Evolutionary conservation across 1,284 basidiomycete genomes (phyloP).

Genomic region (Trametes hirsuta): DNA sequence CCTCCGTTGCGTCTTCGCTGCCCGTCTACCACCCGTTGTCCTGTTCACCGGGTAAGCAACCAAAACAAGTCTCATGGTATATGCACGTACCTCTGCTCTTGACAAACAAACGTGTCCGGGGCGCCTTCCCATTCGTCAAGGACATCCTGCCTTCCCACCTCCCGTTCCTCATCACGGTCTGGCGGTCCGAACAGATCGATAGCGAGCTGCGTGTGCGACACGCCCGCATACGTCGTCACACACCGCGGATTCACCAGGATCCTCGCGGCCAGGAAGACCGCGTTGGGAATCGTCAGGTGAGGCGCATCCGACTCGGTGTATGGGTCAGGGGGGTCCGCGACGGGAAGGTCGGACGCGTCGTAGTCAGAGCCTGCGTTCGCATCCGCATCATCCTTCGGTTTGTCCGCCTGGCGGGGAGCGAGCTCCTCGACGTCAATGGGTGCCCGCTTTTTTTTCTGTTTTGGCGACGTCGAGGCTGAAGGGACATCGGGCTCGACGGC

Average conservation of each 20-base stretch:
- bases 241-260: slow-evolving; percentile 94
- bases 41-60: slow-evolving; percentile 38
- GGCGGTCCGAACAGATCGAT: slow-evolving; percentile 82
- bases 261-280: slow-evolving; percentile 82
- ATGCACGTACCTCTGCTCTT: slow-evolving; percentile 78
- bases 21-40: slow-evolving; percentile 87
- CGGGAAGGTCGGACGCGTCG: slow-evolving; percentile 68
- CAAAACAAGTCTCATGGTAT: slow-evolving; percentile 9
- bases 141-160: slow-evolving; percentile 69
- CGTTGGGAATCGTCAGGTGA: slow-evolving; percentile 80
- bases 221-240: slow-evolving; percentile 95
- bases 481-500: slow-evolving; percentile 38
- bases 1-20: slow-evolving; percentile 87
- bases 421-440: slow-evolving; percentile 24
- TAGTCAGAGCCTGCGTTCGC: slow-evolving; percentile 87
- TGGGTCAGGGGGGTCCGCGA: slow-evolving; percentile 40
- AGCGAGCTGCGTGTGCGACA: slow-evolving; percentile 90
- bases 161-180: slow-evolving; percentile 61
- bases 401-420: slow-evolving; percentile 36
- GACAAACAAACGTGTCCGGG: slow-evolving; percentile 94
- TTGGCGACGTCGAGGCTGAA: slow-evolving; percentile 7
- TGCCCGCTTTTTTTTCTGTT: slow-evolving; percentile 23
- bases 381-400: slow-evolving; percentile 55
- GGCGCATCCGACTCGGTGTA: slow-evolving; percentile 24
- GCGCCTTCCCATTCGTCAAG: slow-evolving; percentile 94